Evolutionary conservation across 345 rosid species (phyloP).

Genomic region (Durio zibethinus): DNA sequence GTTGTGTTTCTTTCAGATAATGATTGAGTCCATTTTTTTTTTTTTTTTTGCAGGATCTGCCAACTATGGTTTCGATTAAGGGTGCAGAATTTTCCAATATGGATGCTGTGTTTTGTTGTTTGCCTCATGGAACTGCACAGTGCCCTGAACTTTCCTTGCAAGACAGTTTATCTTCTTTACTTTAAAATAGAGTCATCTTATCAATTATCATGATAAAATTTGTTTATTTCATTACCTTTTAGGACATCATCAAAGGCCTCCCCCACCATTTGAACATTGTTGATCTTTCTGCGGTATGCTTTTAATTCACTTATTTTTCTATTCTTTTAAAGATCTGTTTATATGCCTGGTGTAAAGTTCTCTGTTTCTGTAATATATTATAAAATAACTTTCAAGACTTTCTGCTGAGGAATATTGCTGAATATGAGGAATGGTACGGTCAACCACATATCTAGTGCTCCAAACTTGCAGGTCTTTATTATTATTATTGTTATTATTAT

Average conservation of each 20-base stretch:
- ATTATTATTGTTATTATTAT: too few species aligned
- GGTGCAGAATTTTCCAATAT: slow-evolving; percentile 80
- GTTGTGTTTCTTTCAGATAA: not conserved
- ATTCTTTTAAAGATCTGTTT: slow-evolving; percentile 7
- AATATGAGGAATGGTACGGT: slow-evolving; percentile 98
- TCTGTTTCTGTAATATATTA: slow-evolving; percentile 12
- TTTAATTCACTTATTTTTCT: not conserved
- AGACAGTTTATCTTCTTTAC: not conserved
- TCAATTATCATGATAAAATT: not conserved
- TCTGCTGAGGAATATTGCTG: slow-evolving; percentile 61
- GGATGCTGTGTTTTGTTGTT: slow-evolving; percentile 95
- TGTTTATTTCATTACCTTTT: slow-evolving; percentile 11
- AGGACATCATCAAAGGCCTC: slow-evolving; percentile 88
- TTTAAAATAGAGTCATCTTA: not conserved
- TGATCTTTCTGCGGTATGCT: slow-evolving; percentile 92
- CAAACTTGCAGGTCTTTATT: slow-evolving; percentile 70
- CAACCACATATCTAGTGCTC: slow-evolving; percentile 86
- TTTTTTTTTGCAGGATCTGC: slow-evolving; percentile 59
- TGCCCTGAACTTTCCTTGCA: slow-evolving; percentile 20
- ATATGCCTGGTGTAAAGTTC: not conserved
- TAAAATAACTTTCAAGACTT: slow-evolving; percentile 52
- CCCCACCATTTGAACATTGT: slow-evolving; percentile 70
- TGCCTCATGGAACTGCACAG: slow-evolving; percentile 99
- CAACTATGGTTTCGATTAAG: slow-evolving; percentile 61
- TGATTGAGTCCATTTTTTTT: not conserved